A percentile compares a stretch with the other conserved stretches of the same genome.
phyloP scores from a whole-genome alignment of 2,329 filamentous ascomycete species.

The Colletotrichum sp. region DNA sequence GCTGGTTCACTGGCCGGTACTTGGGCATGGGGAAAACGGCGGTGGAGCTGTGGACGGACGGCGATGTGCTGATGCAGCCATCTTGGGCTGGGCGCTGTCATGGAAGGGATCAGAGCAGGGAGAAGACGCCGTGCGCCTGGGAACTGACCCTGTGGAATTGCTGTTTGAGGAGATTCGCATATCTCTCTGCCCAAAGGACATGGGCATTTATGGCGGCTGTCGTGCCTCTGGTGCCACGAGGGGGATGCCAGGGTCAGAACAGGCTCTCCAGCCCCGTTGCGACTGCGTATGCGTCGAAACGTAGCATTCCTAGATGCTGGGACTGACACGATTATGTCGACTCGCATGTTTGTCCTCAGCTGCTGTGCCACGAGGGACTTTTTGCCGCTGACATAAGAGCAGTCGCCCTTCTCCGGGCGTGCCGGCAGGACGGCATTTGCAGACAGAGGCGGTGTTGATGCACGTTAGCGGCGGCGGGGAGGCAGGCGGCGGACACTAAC shows the following conservation, averaged over 20 bases:
- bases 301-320: not conserved
- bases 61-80: not conserved
- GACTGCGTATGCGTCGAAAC: not conserved
- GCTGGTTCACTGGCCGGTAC: not conserved
- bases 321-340: not conserved
- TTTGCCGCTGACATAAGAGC: slow-evolving; percentile 7
- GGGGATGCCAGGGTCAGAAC: not conserved
- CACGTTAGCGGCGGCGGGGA: not conserved
- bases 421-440: not conserved
- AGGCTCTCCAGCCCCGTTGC: slow-evolving; percentile 4
- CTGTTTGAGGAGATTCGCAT: not conserved
- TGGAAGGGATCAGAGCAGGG: slow-evolving; percentile 11
- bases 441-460: slow-evolving; percentile 2
- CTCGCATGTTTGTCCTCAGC: not conserved
- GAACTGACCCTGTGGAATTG: not conserved
- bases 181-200: not conserved
- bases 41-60: not conserved
- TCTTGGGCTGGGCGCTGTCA: slow-evolving; percentile 14
- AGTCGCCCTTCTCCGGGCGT: not conserved
- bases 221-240: not conserved
- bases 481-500: not conserved
- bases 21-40: not conserved
- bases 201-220: not conserved
- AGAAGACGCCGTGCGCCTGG: not conserved
- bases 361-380: not conserved